Evolutionary conservation across 1,139 yeast species (phyloP).

Genomic region (Nakaseomyces kungkrabaensis): DNA sequence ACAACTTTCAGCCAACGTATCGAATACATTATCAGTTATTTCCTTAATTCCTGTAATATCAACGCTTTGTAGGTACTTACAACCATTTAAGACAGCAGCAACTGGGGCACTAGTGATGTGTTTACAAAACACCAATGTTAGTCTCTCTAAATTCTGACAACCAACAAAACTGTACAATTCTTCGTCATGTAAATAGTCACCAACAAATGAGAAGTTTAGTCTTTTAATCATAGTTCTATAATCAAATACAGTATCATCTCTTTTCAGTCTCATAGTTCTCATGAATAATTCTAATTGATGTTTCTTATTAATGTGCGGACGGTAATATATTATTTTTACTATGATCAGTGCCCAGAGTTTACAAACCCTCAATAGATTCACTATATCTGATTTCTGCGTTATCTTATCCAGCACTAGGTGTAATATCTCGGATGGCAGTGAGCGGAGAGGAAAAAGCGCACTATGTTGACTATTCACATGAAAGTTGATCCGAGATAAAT

Average conservation of each 20-base stretch:
- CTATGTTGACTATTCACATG: constrained; percentile 5
- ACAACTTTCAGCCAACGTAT: constrained; percentile 63
- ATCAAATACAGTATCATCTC: constrained; percentile 50
- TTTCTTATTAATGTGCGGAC: constrained; percentile 67
- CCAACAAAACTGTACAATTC: constrained; percentile 46
- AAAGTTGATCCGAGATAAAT: constrained; percentile 3
- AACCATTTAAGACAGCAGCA: constrained; percentile 49
- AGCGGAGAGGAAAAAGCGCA: constrained; percentile 38
- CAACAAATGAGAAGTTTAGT: constrained; percentile 68
- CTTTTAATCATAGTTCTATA: constrained; percentile 71
- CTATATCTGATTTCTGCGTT: constrained; percentile 53
- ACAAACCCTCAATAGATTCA: constrained; percentile 65
- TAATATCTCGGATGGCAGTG: constrained; percentile 74
- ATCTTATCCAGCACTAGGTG: constrained; percentile 60
- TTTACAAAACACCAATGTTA: constrained; percentile 75
- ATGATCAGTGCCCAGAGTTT: constrained; percentile 72
- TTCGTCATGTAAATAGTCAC: constrained; percentile 56
- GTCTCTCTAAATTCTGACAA: constrained; percentile 70
- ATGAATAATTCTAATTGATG: constrained; percentile 40
- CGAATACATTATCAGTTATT: constrained; percentile 56
- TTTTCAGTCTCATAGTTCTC: constrained; percentile 44
- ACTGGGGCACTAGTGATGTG: constrained; percentile 54
- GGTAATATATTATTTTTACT: constrained; percentile 77
- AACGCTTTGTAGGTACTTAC: constrained; percentile 69
- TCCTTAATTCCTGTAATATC: constrained; percentile 82